Conservation (phyloP, 169 alveolate genomes). For the Cryptosporidium ubiquitum region DNA sequence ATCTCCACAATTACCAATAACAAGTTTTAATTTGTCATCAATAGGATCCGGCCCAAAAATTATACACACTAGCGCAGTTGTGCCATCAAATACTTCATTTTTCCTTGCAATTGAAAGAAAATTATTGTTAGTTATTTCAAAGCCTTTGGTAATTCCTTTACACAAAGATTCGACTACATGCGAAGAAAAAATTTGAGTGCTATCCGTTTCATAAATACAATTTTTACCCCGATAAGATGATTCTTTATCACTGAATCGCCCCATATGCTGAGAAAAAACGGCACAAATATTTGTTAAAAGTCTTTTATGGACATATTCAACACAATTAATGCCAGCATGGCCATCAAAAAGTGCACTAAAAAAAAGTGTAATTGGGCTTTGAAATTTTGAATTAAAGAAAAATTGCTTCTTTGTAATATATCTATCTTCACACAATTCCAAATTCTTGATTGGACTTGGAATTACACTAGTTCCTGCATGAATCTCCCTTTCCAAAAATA, state of each 20-base stretch:
- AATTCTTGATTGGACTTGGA: constrained; percentile 24
- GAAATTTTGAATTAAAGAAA: not conserved
- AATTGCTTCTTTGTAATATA: constrained; percentile 44
- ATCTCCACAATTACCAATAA: constrained; percentile 66
- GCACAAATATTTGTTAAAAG: constrained; percentile 30
- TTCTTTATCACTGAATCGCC: constrained; percentile 2
- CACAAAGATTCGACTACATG: constrained; percentile 29
- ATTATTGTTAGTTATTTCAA: constrained; percentile 61
- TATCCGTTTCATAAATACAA: not conserved
- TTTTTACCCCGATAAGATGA: not conserved
- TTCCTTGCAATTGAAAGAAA: constrained; percentile 67
- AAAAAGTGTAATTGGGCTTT: not conserved
- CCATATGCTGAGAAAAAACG: constrained; percentile 38
- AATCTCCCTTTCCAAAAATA: constrained; percentile 38
- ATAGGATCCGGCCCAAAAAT: constrained; percentile 67
- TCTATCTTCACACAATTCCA: constrained; percentile 64
- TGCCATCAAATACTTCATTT: constrained; percentile 38
- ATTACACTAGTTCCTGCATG: constrained; percentile 62
- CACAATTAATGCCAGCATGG: constrained; percentile 62
- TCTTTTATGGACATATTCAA: constrained; percentile 41
- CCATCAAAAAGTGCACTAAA: constrained; percentile 61
- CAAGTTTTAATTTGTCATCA: constrained; percentile 40
- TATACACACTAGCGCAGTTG: constrained; percentile 59
- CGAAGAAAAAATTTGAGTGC: not conserved
- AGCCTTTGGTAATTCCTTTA: constrained; percentile 59